A percentile compares a stretch with the other conserved stretches of the same genome.
phyloP scores from a whole-genome alignment of 306 rosid genomes.

The Phaseolus lunatus region DNA sequence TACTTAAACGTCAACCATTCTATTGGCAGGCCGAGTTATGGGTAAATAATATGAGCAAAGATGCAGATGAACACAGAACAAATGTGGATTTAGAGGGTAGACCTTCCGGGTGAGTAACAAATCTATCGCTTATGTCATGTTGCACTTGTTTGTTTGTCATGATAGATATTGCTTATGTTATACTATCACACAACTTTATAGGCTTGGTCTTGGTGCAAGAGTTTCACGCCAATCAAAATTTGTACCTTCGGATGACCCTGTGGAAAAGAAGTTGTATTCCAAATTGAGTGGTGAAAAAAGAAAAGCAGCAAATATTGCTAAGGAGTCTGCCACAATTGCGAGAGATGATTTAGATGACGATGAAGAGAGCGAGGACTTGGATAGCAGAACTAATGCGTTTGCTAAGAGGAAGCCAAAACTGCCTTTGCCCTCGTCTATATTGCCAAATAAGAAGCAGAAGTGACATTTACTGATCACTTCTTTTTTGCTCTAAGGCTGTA shows the following conservation, averaged over 20 bases:
- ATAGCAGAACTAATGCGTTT: constrained; percentile 76
- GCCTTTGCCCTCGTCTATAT: constrained; percentile 40
- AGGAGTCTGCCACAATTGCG: constrained; percentile 47
- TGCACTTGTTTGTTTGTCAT: not conserved
- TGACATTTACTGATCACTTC: constrained; percentile 26
- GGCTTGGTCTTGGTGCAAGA: constrained; percentile 95
- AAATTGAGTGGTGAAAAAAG: constrained; percentile 62
- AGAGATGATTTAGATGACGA: constrained; percentile 46
- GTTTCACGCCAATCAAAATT: constrained; percentile 59
- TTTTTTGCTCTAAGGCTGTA: not conserved
- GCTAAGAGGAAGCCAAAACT: constrained; percentile 60
- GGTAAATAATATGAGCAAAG: constrained; percentile 73
- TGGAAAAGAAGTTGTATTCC: constrained; percentile 67
- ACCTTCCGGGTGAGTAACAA: constrained; percentile 64
- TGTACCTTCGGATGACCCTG: constrained; percentile 70
- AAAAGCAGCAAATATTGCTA: constrained; percentile 61
- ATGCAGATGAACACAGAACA: constrained; percentile 55
- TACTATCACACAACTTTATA: constrained; percentile 34
- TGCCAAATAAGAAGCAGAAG: constrained; percentile 62
- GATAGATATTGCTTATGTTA: constrained; percentile 20
- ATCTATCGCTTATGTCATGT: not conserved
- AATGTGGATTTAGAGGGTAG: constrained; percentile 52
- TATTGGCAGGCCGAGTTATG: constrained; percentile 78
- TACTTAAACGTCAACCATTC: constrained; percentile 22
- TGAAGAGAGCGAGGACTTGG: constrained; percentile 54